Base-by-base conservation (phyloP, 1,284 basidiomycete genomes). In the Erythrobasidium hasegawianum region DNA sequence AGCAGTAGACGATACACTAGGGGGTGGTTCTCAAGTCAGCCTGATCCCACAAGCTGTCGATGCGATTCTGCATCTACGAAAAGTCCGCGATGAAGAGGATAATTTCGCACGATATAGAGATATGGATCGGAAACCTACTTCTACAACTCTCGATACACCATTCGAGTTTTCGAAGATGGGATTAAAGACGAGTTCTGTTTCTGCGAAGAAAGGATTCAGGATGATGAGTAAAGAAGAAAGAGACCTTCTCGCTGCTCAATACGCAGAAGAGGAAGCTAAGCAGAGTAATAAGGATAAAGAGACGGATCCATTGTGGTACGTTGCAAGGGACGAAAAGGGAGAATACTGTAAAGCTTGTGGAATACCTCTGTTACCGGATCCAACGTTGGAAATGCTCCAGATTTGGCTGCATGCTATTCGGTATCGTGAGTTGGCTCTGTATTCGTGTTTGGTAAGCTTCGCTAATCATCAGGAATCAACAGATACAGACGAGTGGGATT, bases 11-110 rank as follows among this genome's bases (percentile, higher is more conserved):
- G 83, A 87, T 67, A 87, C 93, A 76, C 89, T 94, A 69, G 90
- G 91, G n/a, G 85, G 90, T 82, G 86, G 87, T 0, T 90, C 89
- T 5, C 90, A 90, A 16, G 89, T 95, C 0, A 85, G 86, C 4
- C 80, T 96, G n/a, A 90, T 88, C 8, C 80, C 82, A 2, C 87
- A 93, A 75, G 89, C 90, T 10, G 87, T 91, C n/a, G 82, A 82
- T 4, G 82, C 95, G 20, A 95, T 97, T 70, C 87, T 85, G 2
- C 82, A 83, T n/a, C 77, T 97, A 70, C 82, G 93, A 64, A 88
- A 89, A 75, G 86, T 88, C 84, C 91, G 93, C 85, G 92, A 97
- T 76, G 88, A 91, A 79, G 84, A 86, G 67, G 93, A 97, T 75
- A 90, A 94, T 72, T 95, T 89, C 89, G 85, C 89, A 62, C 83